Evolutionary conservation across 106 monocot genomes (phyloP).

Genomic region (Phalaenopsis equestris): DNA sequence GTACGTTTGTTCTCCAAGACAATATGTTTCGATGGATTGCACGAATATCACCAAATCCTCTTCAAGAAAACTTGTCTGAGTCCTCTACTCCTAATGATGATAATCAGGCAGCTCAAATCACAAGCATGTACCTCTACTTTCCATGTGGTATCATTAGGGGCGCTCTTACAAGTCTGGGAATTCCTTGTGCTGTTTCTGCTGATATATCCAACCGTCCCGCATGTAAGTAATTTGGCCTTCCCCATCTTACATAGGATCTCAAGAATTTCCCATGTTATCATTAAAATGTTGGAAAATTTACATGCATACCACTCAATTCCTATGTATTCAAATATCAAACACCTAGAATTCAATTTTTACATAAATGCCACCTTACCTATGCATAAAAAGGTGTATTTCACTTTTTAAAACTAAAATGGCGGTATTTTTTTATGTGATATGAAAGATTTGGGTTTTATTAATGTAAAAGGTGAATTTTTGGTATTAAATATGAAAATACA

Average conservation of each 20-base stretch:
- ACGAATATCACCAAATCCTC: constrained; percentile 50
- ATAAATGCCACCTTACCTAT: too few relatives aligned
- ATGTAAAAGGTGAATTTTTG: too few relatives aligned
- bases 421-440: too few relatives aligned
- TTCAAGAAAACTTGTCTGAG: constrained; percentile 29
- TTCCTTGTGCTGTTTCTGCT: constrained; percentile 87
- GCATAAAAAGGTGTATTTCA: too few relatives aligned
- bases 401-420: too few relatives aligned
- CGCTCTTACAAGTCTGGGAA: constrained; percentile 83
- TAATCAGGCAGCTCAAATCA: constrained; percentile 31
- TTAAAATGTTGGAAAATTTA: neutral
- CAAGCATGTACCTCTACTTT: constrained; percentile 84
- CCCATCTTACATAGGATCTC: neutral
- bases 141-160: constrained; percentile 97
- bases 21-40: constrained; percentile 86
- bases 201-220: constrained; percentile 85
- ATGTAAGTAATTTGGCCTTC: constrained; percentile 44
- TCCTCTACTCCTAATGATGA: constrained; percentile 28
- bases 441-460: too few relatives aligned
- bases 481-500: too few relatives aligned
- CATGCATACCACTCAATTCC: too few relatives aligned
- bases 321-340: too few relatives aligned
- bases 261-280: neutral
- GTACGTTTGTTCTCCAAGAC: constrained; percentile 96
- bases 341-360: too few relatives aligned